A percentile compares a stretch with the other conserved stretches of the same genome.
These are phyloP conservation scores for Pleurotus tuoliensis DNA, from an alignment of 768 basidiomycete species.

Conservation along the genomic window DNA sequence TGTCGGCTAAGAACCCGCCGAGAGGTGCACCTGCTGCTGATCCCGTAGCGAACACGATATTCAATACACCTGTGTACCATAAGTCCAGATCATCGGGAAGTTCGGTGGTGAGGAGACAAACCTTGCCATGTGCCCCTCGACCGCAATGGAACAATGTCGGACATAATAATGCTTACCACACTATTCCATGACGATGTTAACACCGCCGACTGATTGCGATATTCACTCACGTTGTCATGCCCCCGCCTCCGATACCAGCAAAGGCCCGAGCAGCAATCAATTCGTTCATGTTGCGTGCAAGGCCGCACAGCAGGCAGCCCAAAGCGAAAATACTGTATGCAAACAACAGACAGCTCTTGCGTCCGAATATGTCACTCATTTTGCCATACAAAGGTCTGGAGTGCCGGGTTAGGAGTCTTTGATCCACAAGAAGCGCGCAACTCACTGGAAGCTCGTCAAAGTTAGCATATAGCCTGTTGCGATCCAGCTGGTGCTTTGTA, in stretches of 20 bases:
- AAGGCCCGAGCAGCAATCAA: constrained; percentile 51
- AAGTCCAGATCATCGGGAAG: neutral
- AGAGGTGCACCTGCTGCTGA: constrained; percentile 58
- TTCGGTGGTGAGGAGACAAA: constrained; percentile 11
- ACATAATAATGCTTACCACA: constrained; percentile 61
- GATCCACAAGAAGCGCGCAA: neutral
- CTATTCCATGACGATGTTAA: constrained; percentile 22
- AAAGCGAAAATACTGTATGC: constrained; percentile 51
- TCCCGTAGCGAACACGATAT: constrained; percentile 57
- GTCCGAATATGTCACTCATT: constrained; percentile 62
- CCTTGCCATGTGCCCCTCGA: constrained; percentile 72
- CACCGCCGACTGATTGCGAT: too few species aligned
- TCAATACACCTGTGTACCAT: constrained; percentile 41
- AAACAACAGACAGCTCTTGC: constrained; percentile 53
- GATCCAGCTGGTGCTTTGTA: constrained; percentile 67
- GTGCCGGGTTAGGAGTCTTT: neutral
- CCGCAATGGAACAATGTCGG: constrained; percentile 60
- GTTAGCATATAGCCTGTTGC: constrained; percentile 62
- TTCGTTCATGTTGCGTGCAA: constrained; percentile 50
- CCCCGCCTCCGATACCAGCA: constrained; percentile 58
- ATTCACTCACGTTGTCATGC: constrained; percentile 53
- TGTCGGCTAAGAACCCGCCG: constrained; percentile 60
- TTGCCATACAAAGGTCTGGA: constrained; percentile 60
- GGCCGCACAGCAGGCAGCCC: constrained; percentile 50
- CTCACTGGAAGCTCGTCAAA: constrained; percentile 57